Conservation (phyloP, 2,329 filamentous ascomycete species). For the Scytalidium sp. region DNA sequence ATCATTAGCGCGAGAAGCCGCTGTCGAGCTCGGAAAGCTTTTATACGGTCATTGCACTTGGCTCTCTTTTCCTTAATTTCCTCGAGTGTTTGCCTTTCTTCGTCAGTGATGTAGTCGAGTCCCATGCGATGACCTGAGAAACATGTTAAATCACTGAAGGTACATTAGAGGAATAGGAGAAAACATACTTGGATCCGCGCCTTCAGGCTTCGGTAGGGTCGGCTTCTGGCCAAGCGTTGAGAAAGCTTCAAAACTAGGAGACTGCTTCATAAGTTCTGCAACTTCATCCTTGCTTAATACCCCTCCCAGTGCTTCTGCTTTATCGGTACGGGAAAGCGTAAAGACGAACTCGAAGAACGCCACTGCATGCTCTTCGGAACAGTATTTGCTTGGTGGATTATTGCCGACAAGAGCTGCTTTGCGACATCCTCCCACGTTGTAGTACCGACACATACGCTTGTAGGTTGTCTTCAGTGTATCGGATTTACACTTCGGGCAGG, state of each 20-base stretch:
- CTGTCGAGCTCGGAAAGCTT: constrained; percentile 14
- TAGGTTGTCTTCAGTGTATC: constrained; percentile 22
- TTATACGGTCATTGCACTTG: constrained; percentile 14
- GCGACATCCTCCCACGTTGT: constrained; percentile 20
- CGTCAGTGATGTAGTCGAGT: constrained; percentile 21
- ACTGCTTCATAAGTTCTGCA: constrained; percentile 14
- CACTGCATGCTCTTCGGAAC: constrained; percentile 22
- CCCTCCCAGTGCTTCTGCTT: constrained; percentile 23
- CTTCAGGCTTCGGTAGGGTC: constrained; percentile 18
- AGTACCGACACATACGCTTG: constrained; percentile 27
- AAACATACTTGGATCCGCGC: constrained; percentile 22
- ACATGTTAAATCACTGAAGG: neutral
- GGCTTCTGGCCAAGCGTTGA: constrained; percentile 24
- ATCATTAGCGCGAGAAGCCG: constrained; percentile 22
- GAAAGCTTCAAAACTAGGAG: constrained; percentile 15
- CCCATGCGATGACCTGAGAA: constrained; percentile 19
- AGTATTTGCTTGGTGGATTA: constrained; percentile 27
- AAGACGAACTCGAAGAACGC: constrained; percentile 19
- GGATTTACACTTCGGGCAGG: constrained; percentile 25
- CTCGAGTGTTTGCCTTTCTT: constrained; percentile 19
- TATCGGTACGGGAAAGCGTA: constrained; percentile 13
- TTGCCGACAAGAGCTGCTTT: constrained; percentile 24
- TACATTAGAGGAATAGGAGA: neutral
- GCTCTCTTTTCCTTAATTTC: constrained; percentile 15
- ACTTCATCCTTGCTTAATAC: constrained; percentile 21